Percentiles rank a stretch among this genome's conserved stretches.
These are phyloP conservation scores for Ramaria rubella DNA, from an alignment of 768 basidiomycete genomes.

Conservation along the genomic window DNA sequence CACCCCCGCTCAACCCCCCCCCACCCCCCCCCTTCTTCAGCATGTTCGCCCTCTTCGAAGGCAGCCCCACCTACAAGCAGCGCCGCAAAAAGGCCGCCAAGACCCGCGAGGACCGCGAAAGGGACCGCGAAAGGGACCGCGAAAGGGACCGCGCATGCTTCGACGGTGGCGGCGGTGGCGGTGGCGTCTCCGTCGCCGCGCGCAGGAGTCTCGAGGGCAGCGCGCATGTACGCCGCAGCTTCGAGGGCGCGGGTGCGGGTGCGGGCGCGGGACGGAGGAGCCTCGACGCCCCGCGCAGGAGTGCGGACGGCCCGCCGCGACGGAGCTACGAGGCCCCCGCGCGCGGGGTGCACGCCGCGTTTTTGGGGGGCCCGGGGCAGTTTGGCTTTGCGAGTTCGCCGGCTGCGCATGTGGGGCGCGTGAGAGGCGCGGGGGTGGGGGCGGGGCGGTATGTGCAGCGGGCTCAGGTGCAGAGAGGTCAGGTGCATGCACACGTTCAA, in stretches of 20 bases:
- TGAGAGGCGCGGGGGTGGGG: slow-evolving; percentile 25
- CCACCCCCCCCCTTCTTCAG: slow-evolving; percentile 38
- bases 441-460: slow-evolving; percentile 37
- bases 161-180: background rate
- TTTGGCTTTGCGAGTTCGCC: slow-evolving; percentile 14
- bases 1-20: background rate
- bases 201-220: background rate
- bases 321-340: too few species aligned
- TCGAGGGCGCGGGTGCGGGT: too few species aligned
- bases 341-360: background rate
- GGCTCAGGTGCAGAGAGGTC: slow-evolving; percentile 42
- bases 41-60: slow-evolving; percentile 73
- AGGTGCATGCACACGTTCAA: slow-evolving; percentile 15
- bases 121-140: slow-evolving; percentile 21
- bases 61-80: slow-evolving; percentile 84
- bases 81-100: slow-evolving; percentile 68
- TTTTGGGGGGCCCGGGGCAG: background rate
- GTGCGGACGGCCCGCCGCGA: too few species aligned
- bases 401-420: slow-evolving; percentile 17
- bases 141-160: background rate
- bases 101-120: slow-evolving; percentile 28
- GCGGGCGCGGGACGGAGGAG: background rate
- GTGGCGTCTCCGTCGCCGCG: background rate
- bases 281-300: too few species aligned
- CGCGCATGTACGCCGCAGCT: background rate